Evolutionary conservation across 163 green algal species (phyloP), one percentile per base, ranked within the genome.

Genomic region (Coccomyxa subellipsoidea): DNA sequence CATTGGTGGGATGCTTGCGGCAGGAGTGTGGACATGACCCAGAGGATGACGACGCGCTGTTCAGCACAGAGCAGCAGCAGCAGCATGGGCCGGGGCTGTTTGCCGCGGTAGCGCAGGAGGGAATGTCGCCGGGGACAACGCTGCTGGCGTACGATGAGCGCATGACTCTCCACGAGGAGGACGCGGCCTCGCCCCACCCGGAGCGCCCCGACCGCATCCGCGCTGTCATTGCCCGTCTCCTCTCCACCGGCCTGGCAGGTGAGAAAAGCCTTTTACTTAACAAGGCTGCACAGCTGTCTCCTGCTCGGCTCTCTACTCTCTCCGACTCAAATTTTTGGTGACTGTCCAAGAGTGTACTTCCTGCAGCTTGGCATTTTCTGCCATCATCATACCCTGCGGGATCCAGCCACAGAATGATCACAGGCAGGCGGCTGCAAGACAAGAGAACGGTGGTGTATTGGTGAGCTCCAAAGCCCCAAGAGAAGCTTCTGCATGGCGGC

Each of bases 161-260:
- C 66, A 93, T 95, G 90, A 79, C 87, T 83, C 80, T 89, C 85
- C 91, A 95, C 36, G 77, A 71, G 25, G 84, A 87, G 78, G 84
- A 78, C 31, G 31, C 36, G 8, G 36, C 53, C 0, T 66, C 71
- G 35, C 81, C 88, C 36, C 94, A 97, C 85, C 93, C 93, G 5
- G 94, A 97, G 85, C 85, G 92, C 0, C 92, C 94, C 37, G 93
- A 96, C 87, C 87, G 94, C 2, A 81, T 95, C 32, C 86, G 87
- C 29, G 92, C 92, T n/a, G 89, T 95, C 23, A 92, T 95, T 84
- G 87, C 87, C 1, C 84, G 91, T 7, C 85, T 97, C 35, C 69
- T 86, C 7, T 79, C 81, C 0, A 83, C 84, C 0, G 88, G 92
- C 9, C 86, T 96, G 27, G 85, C 85, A 81, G 84, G 80, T 84